These are phyloP conservation scores for Zygosaccharomyces sapae DNA, from an alignment of 1,139 yeast genomes.

Conservation along the genomic window DNA sequence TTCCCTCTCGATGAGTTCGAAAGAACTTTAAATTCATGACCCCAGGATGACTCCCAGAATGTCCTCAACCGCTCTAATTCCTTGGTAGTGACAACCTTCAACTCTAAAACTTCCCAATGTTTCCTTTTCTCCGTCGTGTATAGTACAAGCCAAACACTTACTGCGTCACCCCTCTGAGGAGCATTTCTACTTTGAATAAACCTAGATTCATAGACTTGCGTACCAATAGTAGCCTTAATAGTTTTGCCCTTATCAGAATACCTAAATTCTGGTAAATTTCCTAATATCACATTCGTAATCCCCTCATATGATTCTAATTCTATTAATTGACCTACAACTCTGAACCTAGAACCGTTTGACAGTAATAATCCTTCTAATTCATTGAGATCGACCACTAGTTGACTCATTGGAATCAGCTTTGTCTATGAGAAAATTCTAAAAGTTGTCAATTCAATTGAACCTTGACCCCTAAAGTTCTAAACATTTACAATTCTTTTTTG, in stretches of 20 bases:
- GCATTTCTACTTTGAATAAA: not conserved
- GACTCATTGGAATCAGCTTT: slow-evolving; percentile 18
- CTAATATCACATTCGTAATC: slow-evolving; percentile 4
- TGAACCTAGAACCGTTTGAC: slow-evolving; percentile 13
- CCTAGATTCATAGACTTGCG: slow-evolving; percentile 8
- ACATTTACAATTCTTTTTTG: not conserved
- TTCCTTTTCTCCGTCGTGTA: not conserved
- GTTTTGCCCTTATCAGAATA: not conserved
- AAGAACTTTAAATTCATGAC: slow-evolving; percentile 12
- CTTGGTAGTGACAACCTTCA: slow-evolving; percentile 9
- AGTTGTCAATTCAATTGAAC: not conserved
- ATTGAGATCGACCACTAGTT: slow-evolving; percentile 12
- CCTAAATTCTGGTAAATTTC: slow-evolving; percentile 10
- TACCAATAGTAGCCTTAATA: slow-evolving; percentile 11
- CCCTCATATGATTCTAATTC: slow-evolving; percentile 7
- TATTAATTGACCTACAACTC: slow-evolving; percentile 17
- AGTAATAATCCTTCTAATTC: slow-evolving; percentile 5
- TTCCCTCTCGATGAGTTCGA: slow-evolving; percentile 2
- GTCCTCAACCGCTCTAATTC: slow-evolving; percentile 17
- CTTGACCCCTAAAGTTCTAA: not conserved
- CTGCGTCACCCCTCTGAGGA: slow-evolving; percentile 15
- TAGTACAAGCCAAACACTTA: slow-evolving; percentile 15
- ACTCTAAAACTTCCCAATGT: slow-evolving; percentile 17
- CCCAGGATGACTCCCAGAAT: slow-evolving; percentile 14
- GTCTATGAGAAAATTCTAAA: not conserved